Conservation (phyloP, 805 yeast species). For the Spathaspora passalidarum region DNA sequence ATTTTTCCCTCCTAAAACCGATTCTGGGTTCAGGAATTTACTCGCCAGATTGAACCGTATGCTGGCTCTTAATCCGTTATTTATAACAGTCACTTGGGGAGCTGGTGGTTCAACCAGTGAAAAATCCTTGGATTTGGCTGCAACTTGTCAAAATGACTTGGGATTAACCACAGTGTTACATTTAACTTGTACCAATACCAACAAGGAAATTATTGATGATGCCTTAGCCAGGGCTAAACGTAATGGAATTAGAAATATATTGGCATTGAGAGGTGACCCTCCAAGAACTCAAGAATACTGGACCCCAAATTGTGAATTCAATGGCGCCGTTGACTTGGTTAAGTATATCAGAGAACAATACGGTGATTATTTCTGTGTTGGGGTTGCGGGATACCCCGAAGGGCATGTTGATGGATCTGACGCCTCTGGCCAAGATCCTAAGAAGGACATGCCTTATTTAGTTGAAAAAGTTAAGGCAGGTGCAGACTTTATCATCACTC, state of each 20-base stretch:
- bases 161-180: conserved; percentile 91
- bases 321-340: conserved; percentile 83
- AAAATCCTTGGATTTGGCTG: conserved; percentile 81
- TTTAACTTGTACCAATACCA: conserved; percentile 93
- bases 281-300: conserved; percentile 74
- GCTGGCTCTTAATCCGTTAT: conserved; percentile 83
- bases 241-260: conserved; percentile 80
- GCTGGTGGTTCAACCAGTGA: conserved; percentile 95
- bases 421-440: conserved; percentile 58
- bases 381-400: conserved; percentile 98
- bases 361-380: conserved; percentile 85
- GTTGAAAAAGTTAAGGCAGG: conserved; percentile 89
- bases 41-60: conserved; percentile 84
- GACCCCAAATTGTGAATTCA: conserved; percentile 55
- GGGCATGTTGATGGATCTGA: conserved; percentile 92
- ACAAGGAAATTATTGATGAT: conserved; percentile 67
- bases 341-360: conserved; percentile 66
- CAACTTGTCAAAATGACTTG: conserved; percentile 68
- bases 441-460: conserved; percentile 72
- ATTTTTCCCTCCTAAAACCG: conserved; percentile 97
- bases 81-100: conserved; percentile 96
- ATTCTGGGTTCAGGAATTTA: conserved; percentile 79
- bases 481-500: conserved; percentile 91
- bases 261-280: conserved; percentile 95
- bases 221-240: conserved; percentile 70